Percentiles rank a stretch among this genome's conserved stretches.
These are phyloP conservation scores for Raffaelea albimanens DNA, from an alignment of 2,329 filamentous ascomycete species.

Conservation along the genomic window DNA sequence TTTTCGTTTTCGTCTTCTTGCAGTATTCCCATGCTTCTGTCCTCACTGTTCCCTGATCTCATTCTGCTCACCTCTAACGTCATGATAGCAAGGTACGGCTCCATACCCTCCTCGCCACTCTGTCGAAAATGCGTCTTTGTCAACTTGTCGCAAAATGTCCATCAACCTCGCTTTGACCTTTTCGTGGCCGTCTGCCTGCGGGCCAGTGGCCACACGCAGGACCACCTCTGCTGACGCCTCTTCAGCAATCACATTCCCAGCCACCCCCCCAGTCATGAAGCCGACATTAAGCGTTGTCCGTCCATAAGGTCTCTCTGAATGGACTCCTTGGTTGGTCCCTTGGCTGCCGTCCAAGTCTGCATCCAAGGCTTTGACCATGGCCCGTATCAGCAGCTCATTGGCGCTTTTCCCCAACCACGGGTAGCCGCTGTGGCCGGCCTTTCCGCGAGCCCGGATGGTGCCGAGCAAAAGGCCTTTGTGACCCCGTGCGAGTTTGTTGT, in stretches of 20 bases:
- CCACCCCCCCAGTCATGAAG: not conserved
- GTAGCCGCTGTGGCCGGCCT: constrained; percentile 1
- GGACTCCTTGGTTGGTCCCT: too few relatives aligned
- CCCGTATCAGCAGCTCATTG: not conserved
- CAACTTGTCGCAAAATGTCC: too few relatives aligned
- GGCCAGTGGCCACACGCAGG: not conserved
- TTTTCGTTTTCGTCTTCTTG: too few relatives aligned
- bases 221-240: not conserved
- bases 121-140: too few relatives aligned
- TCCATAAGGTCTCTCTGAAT: too few relatives aligned
- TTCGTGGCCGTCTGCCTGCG: too few relatives aligned
- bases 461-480: constrained; percentile 1
- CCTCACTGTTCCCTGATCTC: too few relatives aligned
- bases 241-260: not conserved
- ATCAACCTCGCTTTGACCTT: too few relatives aligned
- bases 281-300: constrained; percentile 1
- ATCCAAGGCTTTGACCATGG: not conserved
- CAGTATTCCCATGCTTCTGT: too few relatives aligned
- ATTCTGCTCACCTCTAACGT: too few relatives aligned
- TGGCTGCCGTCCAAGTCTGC: not conserved
- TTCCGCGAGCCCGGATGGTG: not conserved
- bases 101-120: too few relatives aligned
- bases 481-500: not conserved
- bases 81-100: too few relatives aligned
- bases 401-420: not conserved